phyloP scores from a whole-genome alignment of 176 grass and related monocot species.

The Echinochloa phyllopogon region DNA sequence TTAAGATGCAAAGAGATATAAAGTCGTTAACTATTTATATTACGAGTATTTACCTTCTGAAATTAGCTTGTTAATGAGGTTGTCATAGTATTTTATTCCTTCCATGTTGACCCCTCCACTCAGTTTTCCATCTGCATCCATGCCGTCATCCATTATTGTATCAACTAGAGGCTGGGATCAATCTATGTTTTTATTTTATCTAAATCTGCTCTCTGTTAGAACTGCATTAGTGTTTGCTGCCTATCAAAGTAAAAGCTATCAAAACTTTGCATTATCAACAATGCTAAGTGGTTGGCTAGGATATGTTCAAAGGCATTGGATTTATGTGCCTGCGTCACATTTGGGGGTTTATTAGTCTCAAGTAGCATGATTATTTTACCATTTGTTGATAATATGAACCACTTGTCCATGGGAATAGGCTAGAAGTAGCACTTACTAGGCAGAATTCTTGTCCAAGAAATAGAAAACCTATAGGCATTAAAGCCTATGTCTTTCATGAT shows the following conservation, averaged over 20 bases:
- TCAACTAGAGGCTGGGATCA: conserved; percentile 10
- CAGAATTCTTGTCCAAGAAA: conserved; percentile 87
- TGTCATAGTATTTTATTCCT: conserved; percentile 88
- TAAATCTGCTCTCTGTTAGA: neutral
- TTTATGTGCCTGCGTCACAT: neutral
- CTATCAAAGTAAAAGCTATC: conserved; percentile 16
- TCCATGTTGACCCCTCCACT: conserved; percentile 71
- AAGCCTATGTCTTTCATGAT: conserved; percentile 82
- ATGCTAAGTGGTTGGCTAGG: neutral
- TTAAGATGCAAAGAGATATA: conserved; percentile 2
- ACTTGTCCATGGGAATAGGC: neutral
- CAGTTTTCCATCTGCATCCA: conserved; percentile 67
- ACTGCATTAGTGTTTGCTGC: neutral
- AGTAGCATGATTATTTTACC: conserved; percentile 20
- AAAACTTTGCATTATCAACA: neutral
- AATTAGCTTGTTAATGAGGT: conserved; percentile 79
- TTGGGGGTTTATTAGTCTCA: conserved; percentile 8
- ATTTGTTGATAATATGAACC: conserved; percentile 13
- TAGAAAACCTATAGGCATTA: conserved; percentile 81
- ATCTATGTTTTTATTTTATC: neutral
- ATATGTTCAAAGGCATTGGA: conserved; percentile 22
- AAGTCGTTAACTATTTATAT: neutral
- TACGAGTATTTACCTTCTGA: conserved; percentile 54
- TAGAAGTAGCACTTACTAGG: conserved; percentile 67
- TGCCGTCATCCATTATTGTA: neutral